Base-by-base conservation (phyloP, 441 rosid genomes). In the Lepidium campestre region DNA sequence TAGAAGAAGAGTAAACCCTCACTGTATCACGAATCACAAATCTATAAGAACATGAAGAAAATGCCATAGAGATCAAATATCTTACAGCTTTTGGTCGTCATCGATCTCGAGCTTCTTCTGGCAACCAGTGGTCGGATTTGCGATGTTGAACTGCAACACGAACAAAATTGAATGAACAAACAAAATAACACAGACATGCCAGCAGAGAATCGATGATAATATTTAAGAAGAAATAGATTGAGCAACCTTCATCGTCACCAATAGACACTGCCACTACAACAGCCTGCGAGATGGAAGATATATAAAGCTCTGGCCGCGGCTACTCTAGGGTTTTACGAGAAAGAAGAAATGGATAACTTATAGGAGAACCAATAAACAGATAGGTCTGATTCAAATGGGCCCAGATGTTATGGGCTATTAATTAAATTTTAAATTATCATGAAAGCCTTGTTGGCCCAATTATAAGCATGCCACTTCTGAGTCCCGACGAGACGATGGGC, bases 51-150 rank as follows among this genome's bases (percentile, higher is more conserved):
- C 6, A 18, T 5, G 1, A 23, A 23, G 20, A 4, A 7, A 10
- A 20, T 1, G 4, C 1, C 1, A 12, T 1, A 13, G 1, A 6
- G 18, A 3, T 2, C 4, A 36, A 5, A 36, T 14, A 67, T 35
- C 83, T 74, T 65, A 83, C 91, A 86, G 81, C 65, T 86, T 83
- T 66, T 81, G 86, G 58, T 83, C 90, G 67, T 85, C 88, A 63
- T 79, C 90, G 64, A 85, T 79, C 72, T 87, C 90, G 50, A 87
- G 86, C 82, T 87, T 87, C 82, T 87, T 85, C 75, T 87, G 88
- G 82, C 88, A 87, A 25, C 88, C 86, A 57, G 88, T 87, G n/a
- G 88, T 85, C 4, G 86, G 88, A 65, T 83, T 81, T 22, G 88
- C 90, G 57, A 86, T 78, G 76, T 86, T 83, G 68, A 86, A 78